A percentile compares a stretch with the other conserved stretches of the same genome.
Evolutionary conservation across 352 stramenopile species (phyloP).

Genomic region (Pythium volutum): DNA sequence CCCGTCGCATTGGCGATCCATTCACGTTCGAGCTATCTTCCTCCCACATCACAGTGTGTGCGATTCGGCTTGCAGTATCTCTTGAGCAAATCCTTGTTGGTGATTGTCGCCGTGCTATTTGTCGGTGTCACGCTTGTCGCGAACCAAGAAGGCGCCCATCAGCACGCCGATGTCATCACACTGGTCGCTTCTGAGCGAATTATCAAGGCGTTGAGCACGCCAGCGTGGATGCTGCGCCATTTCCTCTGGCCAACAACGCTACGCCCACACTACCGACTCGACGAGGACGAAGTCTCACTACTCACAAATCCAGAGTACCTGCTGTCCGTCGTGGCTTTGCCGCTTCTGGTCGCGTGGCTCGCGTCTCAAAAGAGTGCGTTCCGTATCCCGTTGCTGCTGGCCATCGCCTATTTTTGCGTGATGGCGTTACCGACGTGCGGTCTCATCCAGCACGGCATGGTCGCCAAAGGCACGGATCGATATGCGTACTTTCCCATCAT

Average conservation of each 20-base stretch:
- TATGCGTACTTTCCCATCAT: conserved; percentile 65
- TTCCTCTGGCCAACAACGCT: conserved; percentile 46
- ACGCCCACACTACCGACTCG: conserved; percentile 56
- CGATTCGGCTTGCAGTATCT: conserved; percentile 19
- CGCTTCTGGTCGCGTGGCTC: conserved; percentile 14
- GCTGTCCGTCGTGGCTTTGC: conserved; percentile 25
- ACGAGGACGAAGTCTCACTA: conserved; percentile 31
- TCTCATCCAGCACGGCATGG: conserved; percentile 70
- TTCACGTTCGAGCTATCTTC: conserved; percentile 4
- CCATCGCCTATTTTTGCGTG: conserved; percentile 32
- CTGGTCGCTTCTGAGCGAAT: conserved; percentile 35
- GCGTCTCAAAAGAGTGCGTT: background rate
- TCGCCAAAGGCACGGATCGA: conserved; percentile 46
- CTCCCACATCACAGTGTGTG: background rate
- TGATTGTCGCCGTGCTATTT: conserved; percentile 26
- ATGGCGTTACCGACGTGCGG: conserved; percentile 61
- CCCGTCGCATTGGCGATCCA: conserved; percentile 7
- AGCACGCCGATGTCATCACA: conserved; percentile 40
- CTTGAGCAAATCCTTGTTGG: conserved; percentile 27
- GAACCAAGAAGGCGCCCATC: conserved; percentile 39
- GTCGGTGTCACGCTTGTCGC: conserved; percentile 38
- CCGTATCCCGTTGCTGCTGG: conserved; percentile 21
- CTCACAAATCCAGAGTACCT: conserved; percentile 34
- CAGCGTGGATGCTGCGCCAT: conserved; percentile 34
- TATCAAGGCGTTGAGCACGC: conserved; percentile 42